Evolutionary conservation across 1,139 yeast genomes (phyloP).

Genomic region (Yamadazyma kanchanaburiensis): DNA sequence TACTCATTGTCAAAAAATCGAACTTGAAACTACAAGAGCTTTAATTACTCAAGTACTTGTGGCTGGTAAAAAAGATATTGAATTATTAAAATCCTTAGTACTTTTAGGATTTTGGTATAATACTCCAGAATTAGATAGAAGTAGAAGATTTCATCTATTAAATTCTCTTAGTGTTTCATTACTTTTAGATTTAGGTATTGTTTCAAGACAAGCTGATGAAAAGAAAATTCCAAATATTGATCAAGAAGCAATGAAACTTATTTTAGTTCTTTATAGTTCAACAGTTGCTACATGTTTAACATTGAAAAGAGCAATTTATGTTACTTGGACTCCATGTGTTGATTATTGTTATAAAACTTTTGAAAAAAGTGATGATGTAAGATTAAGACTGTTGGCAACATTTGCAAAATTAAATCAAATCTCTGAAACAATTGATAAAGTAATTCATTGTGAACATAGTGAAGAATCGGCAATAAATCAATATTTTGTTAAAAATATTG

Average conservation of each 20-base stretch:
- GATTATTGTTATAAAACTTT: slow-evolving; percentile 58
- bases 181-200: slow-evolving; percentile 73
- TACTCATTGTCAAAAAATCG: slow-evolving; percentile 40
- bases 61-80: slow-evolving; percentile 69
- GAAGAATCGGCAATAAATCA: slow-evolving; percentile 5
- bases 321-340: slow-evolving; percentile 58
- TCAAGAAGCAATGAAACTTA: slow-evolving; percentile 42
- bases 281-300: slow-evolving; percentile 54
- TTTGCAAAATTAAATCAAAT: slow-evolving; percentile 59
- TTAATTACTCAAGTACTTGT: slow-evolving; percentile 63
- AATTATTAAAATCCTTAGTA: slow-evolving; percentile 60
- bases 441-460: slow-evolving; percentile 36
- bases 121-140: slow-evolving; percentile 76
- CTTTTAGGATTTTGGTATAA: slow-evolving; percentile 76
- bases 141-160: slow-evolving; percentile 71
- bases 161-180: slow-evolving; percentile 65
- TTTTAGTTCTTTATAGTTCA: slow-evolving; percentile 46
- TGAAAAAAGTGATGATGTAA: slow-evolving; percentile 30
- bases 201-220: slow-evolving; percentile 27
- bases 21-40: slow-evolving; percentile 55
- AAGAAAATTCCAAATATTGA: slow-evolving; percentile 10
- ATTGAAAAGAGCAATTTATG: slow-evolving; percentile 48
- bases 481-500: slow-evolving; percentile 40
- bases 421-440: slow-evolving; percentile 61
- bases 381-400: slow-evolving; percentile 44